Conservation (phyloP, 441 rosid genomes). For the California macrophylla region DNA sequence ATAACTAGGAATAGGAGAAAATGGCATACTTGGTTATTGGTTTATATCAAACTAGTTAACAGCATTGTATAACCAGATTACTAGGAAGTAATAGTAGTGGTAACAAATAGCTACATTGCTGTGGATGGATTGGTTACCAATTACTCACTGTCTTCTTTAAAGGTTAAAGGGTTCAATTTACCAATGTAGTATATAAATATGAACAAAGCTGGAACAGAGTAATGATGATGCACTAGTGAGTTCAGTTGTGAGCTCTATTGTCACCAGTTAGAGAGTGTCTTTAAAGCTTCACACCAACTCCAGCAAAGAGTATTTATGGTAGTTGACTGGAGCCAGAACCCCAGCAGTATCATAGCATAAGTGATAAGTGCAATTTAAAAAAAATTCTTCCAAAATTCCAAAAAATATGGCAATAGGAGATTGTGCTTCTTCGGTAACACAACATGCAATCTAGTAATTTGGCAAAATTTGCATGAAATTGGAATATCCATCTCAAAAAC, state of each 20-base stretch:
- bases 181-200: background rate
- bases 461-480: background rate
- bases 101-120: background rate
- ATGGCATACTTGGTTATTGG: background rate
- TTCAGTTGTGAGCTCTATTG: background rate
- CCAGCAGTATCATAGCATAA: background rate
- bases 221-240: background rate
- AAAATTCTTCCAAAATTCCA: background rate
- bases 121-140: background rate
- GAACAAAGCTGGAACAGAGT: background rate
- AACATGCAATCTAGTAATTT: background rate
- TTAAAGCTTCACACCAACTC: conserved; percentile 1
- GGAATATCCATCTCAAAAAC: background rate
- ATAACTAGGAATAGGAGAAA: background rate
- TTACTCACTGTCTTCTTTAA: background rate
- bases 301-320: conserved; percentile 1
- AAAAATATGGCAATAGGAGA: background rate
- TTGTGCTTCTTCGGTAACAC: background rate
- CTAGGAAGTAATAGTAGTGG: background rate
- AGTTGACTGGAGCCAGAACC: background rate
- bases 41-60: background rate
- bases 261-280: background rate
- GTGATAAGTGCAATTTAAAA: background rate
- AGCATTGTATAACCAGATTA: background rate
- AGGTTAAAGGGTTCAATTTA: background rate